Percentiles rank a stretch among this genome's conserved stretches.
Conservation (phyloP, 176 grass and related monocot genomes). For the Oryza meyeriana region DNA sequence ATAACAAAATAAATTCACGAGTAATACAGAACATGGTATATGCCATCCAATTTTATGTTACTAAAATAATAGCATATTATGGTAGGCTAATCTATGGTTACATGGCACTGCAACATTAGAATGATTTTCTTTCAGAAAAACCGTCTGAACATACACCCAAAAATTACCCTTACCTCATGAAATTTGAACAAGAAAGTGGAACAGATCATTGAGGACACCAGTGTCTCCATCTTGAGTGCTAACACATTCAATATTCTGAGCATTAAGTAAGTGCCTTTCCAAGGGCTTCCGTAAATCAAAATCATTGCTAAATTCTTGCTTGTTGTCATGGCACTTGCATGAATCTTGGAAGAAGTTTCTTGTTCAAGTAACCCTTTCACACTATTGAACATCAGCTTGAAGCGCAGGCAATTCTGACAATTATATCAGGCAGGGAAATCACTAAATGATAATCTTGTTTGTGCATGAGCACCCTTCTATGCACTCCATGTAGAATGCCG, state of each 20-base stretch:
- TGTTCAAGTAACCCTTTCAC: no score
- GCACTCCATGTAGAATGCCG: no score
- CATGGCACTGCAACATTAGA: not conserved
- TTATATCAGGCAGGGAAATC: no score
- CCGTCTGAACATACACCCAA: slow-evolving; percentile 6
- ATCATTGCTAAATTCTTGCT: slow-evolving; percentile 85
- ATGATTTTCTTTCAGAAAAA: not conserved
- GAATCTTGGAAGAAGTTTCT: no score
- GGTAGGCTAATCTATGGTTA: not conserved
- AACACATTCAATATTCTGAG: slow-evolving; percentile 60
- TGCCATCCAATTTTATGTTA: not conserved
- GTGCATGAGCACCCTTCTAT: no score
- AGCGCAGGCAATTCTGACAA: no score
- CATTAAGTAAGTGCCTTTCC: slow-evolving; percentile 65
- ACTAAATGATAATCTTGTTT: no score
- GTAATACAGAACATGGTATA: not conserved
- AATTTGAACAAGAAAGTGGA: slow-evolving; percentile 68
- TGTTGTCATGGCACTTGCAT: no score
- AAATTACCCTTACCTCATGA: slow-evolving; percentile 45
- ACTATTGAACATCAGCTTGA: no score
- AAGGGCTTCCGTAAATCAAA: slow-evolving; percentile 86
- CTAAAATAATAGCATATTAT: not conserved
- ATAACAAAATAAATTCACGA: slow-evolving; percentile 25
- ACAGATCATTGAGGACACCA: slow-evolving; percentile 36
- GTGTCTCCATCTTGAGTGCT: slow-evolving; percentile 58